Evolutionary conservation across 2,329 filamentous ascomycete species (phyloP).

Genomic region (Fusarium equiseti): DNA sequence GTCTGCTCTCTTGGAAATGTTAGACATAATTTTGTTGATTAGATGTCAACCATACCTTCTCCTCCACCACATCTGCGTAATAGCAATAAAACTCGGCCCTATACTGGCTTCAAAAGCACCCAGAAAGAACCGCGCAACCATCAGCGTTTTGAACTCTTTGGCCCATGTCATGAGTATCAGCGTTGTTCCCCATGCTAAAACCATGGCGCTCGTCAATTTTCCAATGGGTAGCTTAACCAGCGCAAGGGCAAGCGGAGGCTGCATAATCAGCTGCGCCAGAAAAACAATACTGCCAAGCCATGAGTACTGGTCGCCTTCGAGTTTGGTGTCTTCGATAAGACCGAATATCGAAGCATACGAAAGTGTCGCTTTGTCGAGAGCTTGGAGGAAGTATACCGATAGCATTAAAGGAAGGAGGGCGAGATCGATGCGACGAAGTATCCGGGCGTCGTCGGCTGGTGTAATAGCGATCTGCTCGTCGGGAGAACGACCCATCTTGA

Average conservation of each 20-base stretch:
- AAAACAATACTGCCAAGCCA: slow-evolving; percentile 73
- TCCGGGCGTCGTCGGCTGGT: slow-evolving; percentile 51
- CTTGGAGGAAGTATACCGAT: slow-evolving; percentile 72
- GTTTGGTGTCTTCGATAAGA: slow-evolving; percentile 67
- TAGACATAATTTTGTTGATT: not conserved
- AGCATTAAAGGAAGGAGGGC: slow-evolving; percentile 62
- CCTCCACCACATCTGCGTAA: slow-evolving; percentile 73
- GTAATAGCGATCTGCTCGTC: slow-evolving; percentile 51
- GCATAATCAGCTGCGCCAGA: slow-evolving; percentile 69
- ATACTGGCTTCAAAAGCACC: slow-evolving; percentile 66
- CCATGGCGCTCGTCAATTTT: slow-evolving; percentile 69
- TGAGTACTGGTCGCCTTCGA: slow-evolving; percentile 68
- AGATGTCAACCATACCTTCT: slow-evolving; percentile 52
- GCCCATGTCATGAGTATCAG: slow-evolving; percentile 65
- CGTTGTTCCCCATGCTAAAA: slow-evolving; percentile 67
- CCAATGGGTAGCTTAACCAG: slow-evolving; percentile 71
- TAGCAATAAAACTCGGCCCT: slow-evolving; percentile 66
- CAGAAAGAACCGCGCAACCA: slow-evolving; percentile 66
- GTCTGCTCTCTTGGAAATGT: slow-evolving; percentile 63
- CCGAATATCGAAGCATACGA: slow-evolving; percentile 73
- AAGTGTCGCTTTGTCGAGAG: slow-evolving; percentile 72
- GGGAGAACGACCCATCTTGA: slow-evolving; percentile 54
- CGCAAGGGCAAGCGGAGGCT: slow-evolving; percentile 67
- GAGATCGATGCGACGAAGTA: slow-evolving; percentile 56
- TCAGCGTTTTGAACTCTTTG: slow-evolving; percentile 61